Percentiles rank a stretch among this genome's conserved stretches.
These are phyloP conservation scores for Moesziomyces antarcticus DNA, from an alignment of 1,284 basidiomycete species.

Conservation along the genomic window DNA sequence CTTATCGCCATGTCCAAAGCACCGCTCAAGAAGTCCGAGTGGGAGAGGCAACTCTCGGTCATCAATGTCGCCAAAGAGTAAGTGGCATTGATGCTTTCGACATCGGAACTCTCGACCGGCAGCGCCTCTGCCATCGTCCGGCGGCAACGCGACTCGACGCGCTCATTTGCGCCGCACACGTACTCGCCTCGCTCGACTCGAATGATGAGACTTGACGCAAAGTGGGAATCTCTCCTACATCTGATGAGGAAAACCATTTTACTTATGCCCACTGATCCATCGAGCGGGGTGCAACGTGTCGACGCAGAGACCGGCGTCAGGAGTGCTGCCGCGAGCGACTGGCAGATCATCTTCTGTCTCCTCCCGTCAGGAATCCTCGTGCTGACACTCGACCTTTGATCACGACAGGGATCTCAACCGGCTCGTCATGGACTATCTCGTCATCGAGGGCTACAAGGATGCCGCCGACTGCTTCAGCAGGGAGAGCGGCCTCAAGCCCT, in stretches of 20 bases:
- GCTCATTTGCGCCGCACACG: background rate
- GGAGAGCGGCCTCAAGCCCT: constrained; percentile 81
- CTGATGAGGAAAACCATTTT: constrained; percentile 70
- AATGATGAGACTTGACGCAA: constrained; percentile 71
- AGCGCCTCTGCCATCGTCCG: background rate
- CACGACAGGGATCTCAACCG: constrained; percentile 84
- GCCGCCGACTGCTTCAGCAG: constrained; percentile 92
- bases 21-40: constrained; percentile 66
- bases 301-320: background rate
- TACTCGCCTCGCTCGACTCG: constrained; percentile 36
- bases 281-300: constrained; percentile 14
- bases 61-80: constrained; percentile 71
- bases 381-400: background rate
- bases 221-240: constrained; percentile 76
- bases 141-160: background rate
- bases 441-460: constrained; percentile 95
- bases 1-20: constrained; percentile 28
- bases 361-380: too few relatives aligned
- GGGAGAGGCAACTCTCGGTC: constrained; percentile 70
- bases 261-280: constrained; percentile 70
- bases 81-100: constrained; percentile 62
- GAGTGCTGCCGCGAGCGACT: background rate
- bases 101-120: constrained; percentile 1
- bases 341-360: too few relatives aligned
- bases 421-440: constrained; percentile 97